Evolutionary conservation across 2,329 filamentous ascomycete genomes (phyloP).

Genomic region (Aphanoascus verrucosus): DNA sequence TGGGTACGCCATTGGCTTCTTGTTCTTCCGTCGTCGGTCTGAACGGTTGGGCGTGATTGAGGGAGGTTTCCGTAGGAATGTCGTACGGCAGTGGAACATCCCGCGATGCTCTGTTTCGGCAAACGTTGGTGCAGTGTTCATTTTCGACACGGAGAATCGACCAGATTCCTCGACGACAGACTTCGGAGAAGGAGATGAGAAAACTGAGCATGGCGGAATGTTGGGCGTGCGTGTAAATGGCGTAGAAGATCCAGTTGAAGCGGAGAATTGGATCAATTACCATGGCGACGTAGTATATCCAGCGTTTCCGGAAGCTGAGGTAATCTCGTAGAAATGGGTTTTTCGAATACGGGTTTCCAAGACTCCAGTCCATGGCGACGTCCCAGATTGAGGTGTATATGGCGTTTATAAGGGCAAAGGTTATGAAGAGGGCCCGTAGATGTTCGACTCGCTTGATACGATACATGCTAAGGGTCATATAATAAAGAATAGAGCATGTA

Average conservation of each 20-base stretch:
- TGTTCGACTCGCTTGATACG: constrained; percentile 54
- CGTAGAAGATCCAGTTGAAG: constrained; percentile 91
- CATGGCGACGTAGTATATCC: constrained; percentile 83
- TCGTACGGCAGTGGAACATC: constrained; percentile 80
- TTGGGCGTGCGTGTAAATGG: constrained; percentile 68
- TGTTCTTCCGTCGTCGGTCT: background rate
- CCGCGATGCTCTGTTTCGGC: constrained; percentile 76
- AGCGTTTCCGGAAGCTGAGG: constrained; percentile 64
- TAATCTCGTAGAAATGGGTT: constrained; percentile 63
- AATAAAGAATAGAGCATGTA: constrained; percentile 67
- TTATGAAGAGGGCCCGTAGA: constrained; percentile 62
- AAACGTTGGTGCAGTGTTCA: constrained; percentile 88
- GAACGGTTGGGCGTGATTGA: background rate
- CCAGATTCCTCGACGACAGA: constrained; percentile 81
- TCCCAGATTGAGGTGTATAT: constrained; percentile 88
- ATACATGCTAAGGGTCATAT: constrained; percentile 69
- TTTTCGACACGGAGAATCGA: constrained; percentile 91
- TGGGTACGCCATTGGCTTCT: background rate
- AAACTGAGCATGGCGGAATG: constrained; percentile 79
- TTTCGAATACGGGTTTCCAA: constrained; percentile 65
- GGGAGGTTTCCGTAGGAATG: constrained; percentile 20
- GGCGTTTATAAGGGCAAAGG: constrained; percentile 69
- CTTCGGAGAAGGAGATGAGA: constrained; percentile 63
- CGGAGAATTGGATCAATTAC: constrained; percentile 70
- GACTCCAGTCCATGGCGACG: constrained; percentile 87